Evolutionary conservation across 2,329 filamentous ascomycete genomes (phyloP), one percentile per base, ranked within the genome.

Genomic region (Curvularia eragrostidis): DNA sequence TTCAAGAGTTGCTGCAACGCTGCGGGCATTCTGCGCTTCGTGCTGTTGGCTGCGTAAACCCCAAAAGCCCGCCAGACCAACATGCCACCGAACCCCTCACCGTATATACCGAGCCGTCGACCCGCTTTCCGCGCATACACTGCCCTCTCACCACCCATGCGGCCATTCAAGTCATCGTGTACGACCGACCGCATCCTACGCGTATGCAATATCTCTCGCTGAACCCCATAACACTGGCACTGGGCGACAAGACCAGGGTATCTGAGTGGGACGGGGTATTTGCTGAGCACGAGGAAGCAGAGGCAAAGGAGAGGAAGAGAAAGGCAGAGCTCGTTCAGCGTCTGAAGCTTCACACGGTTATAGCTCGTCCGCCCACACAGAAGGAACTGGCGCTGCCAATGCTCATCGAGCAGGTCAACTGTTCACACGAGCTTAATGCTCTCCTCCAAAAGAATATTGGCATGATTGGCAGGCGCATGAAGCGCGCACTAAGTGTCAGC

Each of bases 171-270:
- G 85, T 97, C 43, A 90, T 98, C 56, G 83, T 96, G 56, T 99
- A 96, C 77, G 88, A 97, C 68, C 85, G 93, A 46, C 95, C 95
- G 0, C 85, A 90, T 55, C 94, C 95, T 0, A 87, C 85, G 30
- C 86, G 88, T 54, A 98, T 99, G 95, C 94, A 99, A 77, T 99
- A 98, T 76, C 89, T 98, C 67, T 99, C 95, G 1, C 82, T 97
- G 19, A 86, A 87, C 26, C 94, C 95, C 0, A 98, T 99, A 50
- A 89, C 93, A 0, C 83, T 99, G 41, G 93, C 93, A 0, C 81
- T 99, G 13, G 91, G 85, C 2, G 72, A 75, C 52, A 92, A 94
- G 67, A 81, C 65, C 56, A 80, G 72, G 48, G 77, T 68, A 44
- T 52, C 78, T 74, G 71, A 67, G 32, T 79, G 75, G 63, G 72